Base-by-base conservation (phyloP, 1,139 yeast species). In the Lodderomyces beijingensis region DNA sequence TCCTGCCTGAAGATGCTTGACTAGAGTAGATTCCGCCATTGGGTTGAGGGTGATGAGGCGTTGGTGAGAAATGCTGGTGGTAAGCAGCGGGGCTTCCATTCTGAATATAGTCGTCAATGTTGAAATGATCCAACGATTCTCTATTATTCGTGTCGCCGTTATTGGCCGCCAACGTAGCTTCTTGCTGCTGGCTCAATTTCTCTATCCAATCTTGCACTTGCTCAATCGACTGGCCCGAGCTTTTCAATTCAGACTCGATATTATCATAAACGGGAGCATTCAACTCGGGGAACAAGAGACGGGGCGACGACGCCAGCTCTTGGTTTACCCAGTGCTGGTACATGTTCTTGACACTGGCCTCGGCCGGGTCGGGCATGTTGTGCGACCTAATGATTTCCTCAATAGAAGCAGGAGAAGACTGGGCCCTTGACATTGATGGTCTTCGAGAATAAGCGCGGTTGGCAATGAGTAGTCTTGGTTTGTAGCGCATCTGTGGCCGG, bases 191-290 rank as follows among this genome's bases (percentile, higher is more conserved):
- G 2, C 69, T 63, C 31, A 70, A 50, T 35, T 61, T 70, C 37
- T 61, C 74, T 30, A 75, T 63, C 79, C 79, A 74, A 42, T 76
- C 80, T 46, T 74, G 77, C 1, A 74, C 77, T 45, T 74, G 79
- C 49, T 65, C 74, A 34, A 76, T 65, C 3, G 78, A 68, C 39
- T 69, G 72, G 8, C 77, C 79, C 41, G 75, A 79, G 44, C 62
- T 67, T 36, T 55, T 53, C 7, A 75, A 56, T 38, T 63, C 73
- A 53, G 52, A 50, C 26, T 58, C 44, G 17, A 56, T 42, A 38
- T 59, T 67, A 28, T 62, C 65, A 38, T 53, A 60, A 35, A 52
- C 56, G n/a, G 49, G 55, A 38, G 54, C 49, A 8, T 33, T 11
- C 13, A 28, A 23, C 25, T 37, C 34, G 14, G 34, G 39, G 37